Conservation (phyloP, 2,329 filamentous ascomycete species). For the Stemphylium vesicarium region DNA sequence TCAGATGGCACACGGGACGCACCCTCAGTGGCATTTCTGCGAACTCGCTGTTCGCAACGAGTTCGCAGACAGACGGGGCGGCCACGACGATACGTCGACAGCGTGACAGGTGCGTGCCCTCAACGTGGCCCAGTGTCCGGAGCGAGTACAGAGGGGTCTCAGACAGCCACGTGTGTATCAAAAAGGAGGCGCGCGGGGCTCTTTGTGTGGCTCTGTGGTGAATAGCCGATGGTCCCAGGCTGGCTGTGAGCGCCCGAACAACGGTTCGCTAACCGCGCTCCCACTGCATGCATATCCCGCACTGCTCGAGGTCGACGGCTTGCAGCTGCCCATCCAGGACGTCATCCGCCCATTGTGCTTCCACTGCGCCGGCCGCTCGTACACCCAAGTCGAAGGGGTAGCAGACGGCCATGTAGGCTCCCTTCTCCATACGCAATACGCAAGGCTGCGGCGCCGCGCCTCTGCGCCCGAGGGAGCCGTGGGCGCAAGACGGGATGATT, state of each 20-base stretch:
- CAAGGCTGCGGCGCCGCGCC: neutral
- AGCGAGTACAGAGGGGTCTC: slow-evolving; percentile 8
- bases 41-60: slow-evolving; percentile 14
- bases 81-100: slow-evolving; percentile 5
- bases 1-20: slow-evolving; percentile 32
- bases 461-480: slow-evolving; percentile 12
- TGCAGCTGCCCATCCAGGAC: slow-evolving; percentile 21
- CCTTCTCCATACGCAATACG: too few relatives aligned
- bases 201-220: slow-evolving; percentile 12
- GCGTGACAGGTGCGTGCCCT: neutral
- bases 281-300: slow-evolving; percentile 26
- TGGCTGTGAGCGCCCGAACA: neutral
- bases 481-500: slow-evolving; percentile 18
- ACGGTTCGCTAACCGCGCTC: slow-evolving; percentile 24
- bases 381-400: neutral
- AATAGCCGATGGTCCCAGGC: slow-evolving; percentile 21
- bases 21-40: slow-evolving; percentile 30
- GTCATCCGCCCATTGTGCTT: slow-evolving; percentile 22
- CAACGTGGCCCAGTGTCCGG: too few relatives aligned
- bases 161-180: slow-evolving; percentile 25
- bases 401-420: neutral
- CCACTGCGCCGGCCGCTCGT: slow-evolving; percentile 13
- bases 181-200: slow-evolving; percentile 16
- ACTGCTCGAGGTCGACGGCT: slow-evolving; percentile 16
- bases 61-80: slow-evolving; percentile 30